A percentile compares a stretch with the other conserved stretches of the same genome.
Conservation (phyloP, 768 basidiomycete species). For the Pleurotus djamor region DNA sequence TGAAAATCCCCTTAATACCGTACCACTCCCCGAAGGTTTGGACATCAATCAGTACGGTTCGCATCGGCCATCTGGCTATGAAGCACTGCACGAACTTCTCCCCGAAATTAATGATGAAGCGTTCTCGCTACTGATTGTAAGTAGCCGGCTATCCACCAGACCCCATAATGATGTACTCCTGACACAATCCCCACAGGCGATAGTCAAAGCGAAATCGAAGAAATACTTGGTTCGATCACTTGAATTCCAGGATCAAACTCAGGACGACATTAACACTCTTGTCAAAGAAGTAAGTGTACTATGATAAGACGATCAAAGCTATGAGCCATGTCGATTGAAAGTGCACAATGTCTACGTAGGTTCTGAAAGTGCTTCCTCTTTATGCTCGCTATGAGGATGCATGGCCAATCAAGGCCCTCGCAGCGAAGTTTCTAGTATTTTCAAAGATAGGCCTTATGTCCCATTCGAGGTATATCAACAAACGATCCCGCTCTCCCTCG, state of each 20-base stretch:
- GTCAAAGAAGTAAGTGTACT: not conserved
- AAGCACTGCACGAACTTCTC: not conserved
- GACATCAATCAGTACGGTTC: not conserved
- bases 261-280: not conserved
- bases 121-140: not conserved
- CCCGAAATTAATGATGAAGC: not conserved
- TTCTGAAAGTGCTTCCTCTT: not conserved
- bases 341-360: no score
- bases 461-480: no score
- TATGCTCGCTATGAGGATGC: not conserved
- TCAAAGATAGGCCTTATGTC: no score
- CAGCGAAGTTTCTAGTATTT: no score
- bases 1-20: not conserved
- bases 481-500: no score
- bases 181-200: no score
- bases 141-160: not conserved
- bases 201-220: no score
- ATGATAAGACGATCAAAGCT: not conserved
- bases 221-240: not conserved
- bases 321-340: no score
- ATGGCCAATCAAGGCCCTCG: not conserved
- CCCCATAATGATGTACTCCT: no score
- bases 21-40: not conserved
- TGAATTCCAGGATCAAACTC: not conserved
- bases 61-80: not conserved